Base-by-base conservation (phyloP, 1,284 basidiomycete genomes). In the Amylostereum chailletii region DNA sequence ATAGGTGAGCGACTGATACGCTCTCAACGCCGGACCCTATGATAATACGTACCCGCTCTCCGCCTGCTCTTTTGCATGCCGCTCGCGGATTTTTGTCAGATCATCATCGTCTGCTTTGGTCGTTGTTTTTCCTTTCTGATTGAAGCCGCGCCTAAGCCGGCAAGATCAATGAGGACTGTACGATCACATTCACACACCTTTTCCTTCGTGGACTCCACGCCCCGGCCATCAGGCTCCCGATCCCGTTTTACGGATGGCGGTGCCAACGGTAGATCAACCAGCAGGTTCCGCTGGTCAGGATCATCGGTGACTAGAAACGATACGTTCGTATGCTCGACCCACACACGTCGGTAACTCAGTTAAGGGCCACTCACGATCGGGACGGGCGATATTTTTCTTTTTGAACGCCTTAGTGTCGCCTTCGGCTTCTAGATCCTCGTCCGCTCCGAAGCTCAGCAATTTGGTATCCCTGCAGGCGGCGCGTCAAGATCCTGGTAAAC, bases 361-460 rank as follows among this genome's bases (percentile, higher is more conserved):
- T 19, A 29, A 32, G 41, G 45, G 5, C 30, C 9, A 75, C 90
- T 54, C 62, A 93, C 90, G 64, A 69, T 94, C 90, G 34, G 85
- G 87, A 34, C 90, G 72, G 11, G 76, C 81, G 42, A 93, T 86
- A 1, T 82, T 76, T 63, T 91, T 94, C 71, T 90, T 88, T 66
- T 83, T 84, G 54, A 81, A 73, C 1, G 67, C 60, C 2, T 72
- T 61, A 4, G 70, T 61, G 45, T 76, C 76, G 3, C 71, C 71
- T 26, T 75, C 74, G 43, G 74, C 80, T n/a, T 68, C 76, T 26
- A 60, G 75, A 27, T 78, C 87, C 49, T 86, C 89, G 32, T 91
- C 88, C 4, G 75, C 87, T 11, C 85, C 92, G 63, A 97, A 97
- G 47, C 90, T 94, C 49, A 96, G 66, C 8, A 97, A 66, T 47